phyloP scores from a whole-genome alignment of 208 protist species.

The Trypanosoma avium region DNA sequence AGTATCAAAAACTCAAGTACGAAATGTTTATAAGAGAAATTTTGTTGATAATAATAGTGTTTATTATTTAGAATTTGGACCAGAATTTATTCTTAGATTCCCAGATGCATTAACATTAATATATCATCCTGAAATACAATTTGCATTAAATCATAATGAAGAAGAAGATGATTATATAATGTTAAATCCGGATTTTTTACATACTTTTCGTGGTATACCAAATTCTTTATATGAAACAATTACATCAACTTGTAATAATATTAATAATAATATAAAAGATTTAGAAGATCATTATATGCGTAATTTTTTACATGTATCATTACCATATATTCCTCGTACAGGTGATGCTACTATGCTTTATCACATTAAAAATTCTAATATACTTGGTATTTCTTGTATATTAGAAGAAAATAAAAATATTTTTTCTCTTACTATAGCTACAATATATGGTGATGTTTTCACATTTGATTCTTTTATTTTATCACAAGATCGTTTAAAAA shows the following conservation, averaged over 20 bases:
- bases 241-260: not conserved
- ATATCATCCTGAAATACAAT: slow-evolving; percentile 53
- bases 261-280: not conserved
- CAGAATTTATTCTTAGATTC: slow-evolving; percentile 29
- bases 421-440: slow-evolving; percentile 14
- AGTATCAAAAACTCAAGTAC: slow-evolving; percentile 5
- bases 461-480: slow-evolving; percentile 5
- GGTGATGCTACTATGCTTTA: slow-evolving; percentile 4
- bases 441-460: slow-evolving; percentile 12
- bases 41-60: slow-evolving; percentile 9
- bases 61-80: slow-evolving; percentile 3
- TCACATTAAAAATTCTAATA: not conserved
- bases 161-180: slow-evolving; percentile 21
- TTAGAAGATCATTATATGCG: not conserved
- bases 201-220: slow-evolving; percentile 29
- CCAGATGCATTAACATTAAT: slow-evolving; percentile 39
- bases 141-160: slow-evolving; percentile 33
- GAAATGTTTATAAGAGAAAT: slow-evolving; percentile 7
- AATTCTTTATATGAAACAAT: slow-evolving; percentile 19
- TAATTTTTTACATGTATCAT: not conserved
- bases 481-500: slow-evolving; percentile 7
- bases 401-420: slow-evolving; percentile 3
- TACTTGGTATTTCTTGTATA: slow-evolving; percentile 14
- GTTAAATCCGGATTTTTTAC: slow-evolving; percentile 40
- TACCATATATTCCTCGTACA: slow-evolving; percentile 7